A percentile compares a stretch with the other conserved stretches of the same genome.
These are phyloP conservation scores for Scedosporium apiospermum DNA, from an alignment of 2,329 filamentous ascomycete genomes.

Conservation along the genomic window DNA sequence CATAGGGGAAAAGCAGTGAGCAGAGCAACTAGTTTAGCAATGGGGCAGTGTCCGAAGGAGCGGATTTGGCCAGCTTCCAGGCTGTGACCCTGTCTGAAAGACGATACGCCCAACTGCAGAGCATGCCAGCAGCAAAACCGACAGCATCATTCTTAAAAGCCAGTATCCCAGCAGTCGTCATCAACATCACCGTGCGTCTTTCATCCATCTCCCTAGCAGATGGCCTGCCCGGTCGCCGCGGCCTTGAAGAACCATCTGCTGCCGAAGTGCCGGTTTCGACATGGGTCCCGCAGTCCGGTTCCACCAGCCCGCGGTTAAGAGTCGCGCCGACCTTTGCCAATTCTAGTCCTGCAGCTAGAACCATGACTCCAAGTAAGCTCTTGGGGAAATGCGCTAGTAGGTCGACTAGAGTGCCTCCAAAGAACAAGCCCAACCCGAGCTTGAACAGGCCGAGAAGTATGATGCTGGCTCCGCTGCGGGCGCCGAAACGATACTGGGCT, in stretches of 20 bases:
- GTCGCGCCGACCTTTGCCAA: conserved; percentile 77
- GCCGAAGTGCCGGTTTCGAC: conserved; percentile 18
- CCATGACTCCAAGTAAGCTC: conserved; percentile 74
- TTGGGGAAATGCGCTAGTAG: conserved; percentile 66
- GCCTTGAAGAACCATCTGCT: background rate
- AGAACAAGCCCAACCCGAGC: conserved; percentile 63
- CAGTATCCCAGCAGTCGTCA: conserved; percentile 71
- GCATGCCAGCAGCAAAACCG: conserved; percentile 73
- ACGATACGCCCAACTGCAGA: conserved; percentile 64
- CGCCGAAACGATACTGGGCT: conserved; percentile 84
- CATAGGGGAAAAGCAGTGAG: background rate
- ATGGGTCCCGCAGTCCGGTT: conserved; percentile 48
- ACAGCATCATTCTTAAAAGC: conserved; percentile 87
- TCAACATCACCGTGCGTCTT: conserved; percentile 83
- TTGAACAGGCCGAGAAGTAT: conserved; percentile 72
- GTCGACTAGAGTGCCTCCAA: conserved; percentile 63
- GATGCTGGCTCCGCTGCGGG: conserved; percentile 75
- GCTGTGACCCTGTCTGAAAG: conserved; percentile 29
- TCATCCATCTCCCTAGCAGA: conserved; percentile 61
- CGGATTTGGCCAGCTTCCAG: background rate
- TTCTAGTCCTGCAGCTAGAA: conserved; percentile 81
- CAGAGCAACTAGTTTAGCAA: conserved; percentile 1
- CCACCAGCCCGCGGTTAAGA: conserved; percentile 61
- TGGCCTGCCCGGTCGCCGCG: background rate
- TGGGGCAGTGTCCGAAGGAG: background rate